These are phyloP conservation scores for Trypanosoma avium DNA, from an alignment of 208 protist species.

Conservation along the genomic window DNA sequence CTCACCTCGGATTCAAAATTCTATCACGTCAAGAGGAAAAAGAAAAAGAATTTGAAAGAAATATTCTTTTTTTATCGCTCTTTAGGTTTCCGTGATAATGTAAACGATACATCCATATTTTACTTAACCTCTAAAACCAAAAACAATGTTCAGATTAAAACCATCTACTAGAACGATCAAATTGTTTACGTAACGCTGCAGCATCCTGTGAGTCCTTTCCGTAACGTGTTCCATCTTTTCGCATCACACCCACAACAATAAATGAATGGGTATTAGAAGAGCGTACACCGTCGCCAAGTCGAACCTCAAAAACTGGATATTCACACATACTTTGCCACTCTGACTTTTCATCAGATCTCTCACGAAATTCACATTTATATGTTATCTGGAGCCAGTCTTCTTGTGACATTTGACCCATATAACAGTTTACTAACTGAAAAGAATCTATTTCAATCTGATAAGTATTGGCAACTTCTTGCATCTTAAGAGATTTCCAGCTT, in stretches of 20 bases:
- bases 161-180: conserved; percentile 81
- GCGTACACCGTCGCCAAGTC: conserved; percentile 76
- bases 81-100: no score
- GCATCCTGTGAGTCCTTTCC: conserved; percentile 90
- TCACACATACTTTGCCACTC: conserved; percentile 80
- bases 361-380: conserved; percentile 79
- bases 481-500: conserved; percentile 85
- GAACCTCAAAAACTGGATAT: conserved; percentile 90
- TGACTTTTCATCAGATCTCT: conserved; percentile 48
- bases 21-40: not conserved
- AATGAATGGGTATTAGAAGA: conserved; percentile 76
- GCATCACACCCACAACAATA: conserved; percentile 86
- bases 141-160: conserved; percentile 35
- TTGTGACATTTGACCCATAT: conserved; percentile 89
- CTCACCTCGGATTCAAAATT: no score
- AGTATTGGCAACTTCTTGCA: conserved; percentile 50
- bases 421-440: conserved; percentile 85
- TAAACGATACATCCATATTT: not conserved
- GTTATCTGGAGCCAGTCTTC: conserved; percentile 92
- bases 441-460: conserved; percentile 88
- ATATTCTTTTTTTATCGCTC: no score
- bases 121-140: no score
- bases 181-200: conserved; percentile 85
- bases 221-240: conserved; percentile 87
- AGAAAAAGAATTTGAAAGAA: no score